Conservation (phyloP, 495 filamentous ascomycete genomes). For the Penicillium mononematosum region DNA sequence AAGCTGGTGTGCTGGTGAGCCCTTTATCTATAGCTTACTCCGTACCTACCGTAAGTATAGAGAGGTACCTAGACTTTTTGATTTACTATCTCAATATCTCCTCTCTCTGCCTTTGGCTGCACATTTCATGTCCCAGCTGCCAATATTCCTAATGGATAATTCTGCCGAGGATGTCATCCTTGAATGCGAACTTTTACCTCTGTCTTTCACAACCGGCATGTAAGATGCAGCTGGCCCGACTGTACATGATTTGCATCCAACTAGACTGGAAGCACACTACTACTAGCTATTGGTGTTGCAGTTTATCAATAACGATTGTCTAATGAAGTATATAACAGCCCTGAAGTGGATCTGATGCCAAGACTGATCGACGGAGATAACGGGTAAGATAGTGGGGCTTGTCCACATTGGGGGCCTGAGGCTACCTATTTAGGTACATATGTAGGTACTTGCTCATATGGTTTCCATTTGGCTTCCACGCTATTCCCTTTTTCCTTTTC, state of each 20-base stretch:
- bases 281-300: slow-evolving; percentile 53
- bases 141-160: slow-evolving; percentile 16
- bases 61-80: not conserved
- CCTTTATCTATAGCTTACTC: not conserved
- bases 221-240: slow-evolving; percentile 60
- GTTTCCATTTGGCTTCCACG: not conserved
- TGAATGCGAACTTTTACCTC: slow-evolving; percentile 34
- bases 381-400: not conserved
- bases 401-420: not conserved
- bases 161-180: slow-evolving; percentile 25
- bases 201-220: slow-evolving; percentile 45
- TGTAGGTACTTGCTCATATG: not conserved
- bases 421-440: not conserved
- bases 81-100: not conserved
- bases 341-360: not conserved
- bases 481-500: not conserved
- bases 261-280: slow-evolving; percentile 63
- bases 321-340: no score
- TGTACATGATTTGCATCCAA: slow-evolving; percentile 65
- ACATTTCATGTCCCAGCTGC: slow-evolving; percentile 5
- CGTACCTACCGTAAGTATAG: not conserved
- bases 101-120: not conserved
- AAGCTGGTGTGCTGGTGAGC: not conserved
- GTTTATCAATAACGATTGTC: slow-evolving; percentile 33
- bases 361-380: not conserved